Base-by-base conservation (phyloP, 768 basidiomycete species). In the Boletus barrowsii region DNA sequence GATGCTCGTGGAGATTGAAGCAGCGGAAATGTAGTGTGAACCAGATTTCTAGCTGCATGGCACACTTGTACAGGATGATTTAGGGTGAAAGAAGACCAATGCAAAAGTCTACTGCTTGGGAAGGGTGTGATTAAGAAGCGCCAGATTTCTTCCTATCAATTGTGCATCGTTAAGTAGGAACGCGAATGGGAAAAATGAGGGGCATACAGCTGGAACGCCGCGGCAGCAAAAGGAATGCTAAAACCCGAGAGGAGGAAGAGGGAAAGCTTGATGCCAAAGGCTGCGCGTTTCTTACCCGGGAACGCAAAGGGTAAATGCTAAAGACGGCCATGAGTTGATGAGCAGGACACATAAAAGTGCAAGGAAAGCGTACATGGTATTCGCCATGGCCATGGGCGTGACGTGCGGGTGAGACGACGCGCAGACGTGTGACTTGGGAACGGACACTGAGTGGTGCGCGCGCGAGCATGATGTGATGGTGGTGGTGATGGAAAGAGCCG, bases 161-260 rank as follows among this genome's bases (percentile, higher is more conserved):
- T 8, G 39, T 18, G 30, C n/a, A 39, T 15, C n/a, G 18, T 33
- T 63, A 42, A 61, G 61, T 14, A 15, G 18, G 32, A 30, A 24
- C 33, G 3, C 15, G 17, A 3, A 29, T 42, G 13, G 5, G 9
- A 17, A 29, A 6, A 22, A 15, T 1, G 29, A 39, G 37, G 47
- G 17, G 75, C 88, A 59, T 61, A 90, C 88, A 90, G 58, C 69
- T 89, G 87, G 64, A 77, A 82, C 37, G 64, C 68, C 5, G 81
- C 73, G 6, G 87, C 87, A 50, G 78, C 58, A 69, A 90, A 83
- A 26, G 88, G 88, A 57, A 90, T 80, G 53, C 78, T 68, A 68
- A 88, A 87, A 13, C 87, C 88, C 13, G 73, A 55, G 14, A 67
- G 45, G 51, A 90, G 75, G 69, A 63, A 75, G 48, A 56, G 57